Conservation (phyloP, 345 rosid species). For the Euphorbia tirucalli region DNA sequence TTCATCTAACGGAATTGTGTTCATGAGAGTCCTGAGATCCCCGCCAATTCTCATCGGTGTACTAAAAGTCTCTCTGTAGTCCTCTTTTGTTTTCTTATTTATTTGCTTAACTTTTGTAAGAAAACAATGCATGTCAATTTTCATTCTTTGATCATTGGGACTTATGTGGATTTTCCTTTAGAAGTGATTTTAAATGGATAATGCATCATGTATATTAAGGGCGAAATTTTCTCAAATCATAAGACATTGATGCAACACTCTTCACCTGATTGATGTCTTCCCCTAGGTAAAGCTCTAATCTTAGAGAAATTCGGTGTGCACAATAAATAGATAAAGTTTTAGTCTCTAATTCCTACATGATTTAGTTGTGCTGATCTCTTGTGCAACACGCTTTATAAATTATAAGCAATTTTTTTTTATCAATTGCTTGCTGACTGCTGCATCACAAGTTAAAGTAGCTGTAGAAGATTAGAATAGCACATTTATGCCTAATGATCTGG, state of each 20-base stretch:
- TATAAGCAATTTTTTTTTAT: background rate
- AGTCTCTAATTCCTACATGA: background rate
- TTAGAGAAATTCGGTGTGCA: background rate
- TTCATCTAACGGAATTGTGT: background rate
- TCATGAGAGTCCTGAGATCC: background rate
- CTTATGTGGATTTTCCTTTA: background rate
- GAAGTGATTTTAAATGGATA: background rate
- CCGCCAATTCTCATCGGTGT: background rate
- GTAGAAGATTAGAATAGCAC: background rate
- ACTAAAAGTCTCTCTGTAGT: background rate
- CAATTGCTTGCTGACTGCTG: background rate
- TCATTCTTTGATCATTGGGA: background rate
- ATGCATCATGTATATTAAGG: background rate
- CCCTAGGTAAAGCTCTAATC: background rate
- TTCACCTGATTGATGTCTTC: conserved; percentile 10
- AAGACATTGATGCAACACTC: background rate
- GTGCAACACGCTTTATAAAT: background rate
- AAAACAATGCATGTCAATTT: background rate
- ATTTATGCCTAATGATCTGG: conserved; percentile 3
- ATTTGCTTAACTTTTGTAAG: background rate
- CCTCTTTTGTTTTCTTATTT: background rate
- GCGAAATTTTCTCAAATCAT: background rate
- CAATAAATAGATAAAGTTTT: background rate
- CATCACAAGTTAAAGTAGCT: background rate
- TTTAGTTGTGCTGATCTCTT: background rate